Conservation (phyloP, 768 basidiomycete species). For the Naganishia vaughanmartiniae region DNA sequence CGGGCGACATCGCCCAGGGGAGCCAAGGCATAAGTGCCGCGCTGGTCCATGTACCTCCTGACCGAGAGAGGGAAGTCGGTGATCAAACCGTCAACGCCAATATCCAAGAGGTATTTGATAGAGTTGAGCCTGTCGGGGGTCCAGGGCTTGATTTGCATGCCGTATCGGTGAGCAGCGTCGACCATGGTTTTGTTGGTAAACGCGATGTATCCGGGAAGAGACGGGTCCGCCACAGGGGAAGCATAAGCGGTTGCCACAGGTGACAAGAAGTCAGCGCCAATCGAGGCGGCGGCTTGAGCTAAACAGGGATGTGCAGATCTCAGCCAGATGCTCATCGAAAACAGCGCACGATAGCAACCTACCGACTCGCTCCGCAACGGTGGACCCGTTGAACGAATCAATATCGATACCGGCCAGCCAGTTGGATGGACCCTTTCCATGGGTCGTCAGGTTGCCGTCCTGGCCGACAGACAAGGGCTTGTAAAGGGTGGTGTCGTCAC, state of each 20-base stretch:
- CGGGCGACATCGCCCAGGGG: slow-evolving; percentile 62
- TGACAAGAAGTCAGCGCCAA: slow-evolving; percentile 67
- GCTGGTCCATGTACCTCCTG: slow-evolving; percentile 61
- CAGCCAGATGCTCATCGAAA: not conserved
- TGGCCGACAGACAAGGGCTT: slow-evolving; percentile 22
- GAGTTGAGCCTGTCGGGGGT: slow-evolving; percentile 66
- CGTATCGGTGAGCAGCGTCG: slow-evolving; percentile 63
- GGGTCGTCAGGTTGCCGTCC: slow-evolving; percentile 40
- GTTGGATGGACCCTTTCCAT: slow-evolving; percentile 57
- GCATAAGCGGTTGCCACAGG: slow-evolving; percentile 58
- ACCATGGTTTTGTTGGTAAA: slow-evolving; percentile 72
- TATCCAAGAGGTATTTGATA: slow-evolving; percentile 62
- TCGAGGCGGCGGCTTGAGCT: slow-evolving; percentile 66
- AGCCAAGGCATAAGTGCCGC: slow-evolving; percentile 57
- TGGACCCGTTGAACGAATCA: slow-evolving; percentile 64
- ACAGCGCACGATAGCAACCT: not conserved
- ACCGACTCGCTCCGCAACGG: slow-evolving; percentile 59
- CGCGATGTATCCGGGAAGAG: slow-evolving; percentile 56
- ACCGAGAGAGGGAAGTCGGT: slow-evolving; percentile 68
- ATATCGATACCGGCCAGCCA: slow-evolving; percentile 71
- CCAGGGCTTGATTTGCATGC: slow-evolving; percentile 68
- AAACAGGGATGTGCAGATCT: not conserved
- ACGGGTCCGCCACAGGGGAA: slow-evolving; percentile 55
- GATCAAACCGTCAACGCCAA: slow-evolving; percentile 73
- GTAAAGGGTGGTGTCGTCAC: slow-evolving; percentile 58